A percentile compares a stretch with the other conserved stretches of the same genome.
Conservation (phyloP, 805 yeast species). For the Metschnikowia lochheadii region DNA sequence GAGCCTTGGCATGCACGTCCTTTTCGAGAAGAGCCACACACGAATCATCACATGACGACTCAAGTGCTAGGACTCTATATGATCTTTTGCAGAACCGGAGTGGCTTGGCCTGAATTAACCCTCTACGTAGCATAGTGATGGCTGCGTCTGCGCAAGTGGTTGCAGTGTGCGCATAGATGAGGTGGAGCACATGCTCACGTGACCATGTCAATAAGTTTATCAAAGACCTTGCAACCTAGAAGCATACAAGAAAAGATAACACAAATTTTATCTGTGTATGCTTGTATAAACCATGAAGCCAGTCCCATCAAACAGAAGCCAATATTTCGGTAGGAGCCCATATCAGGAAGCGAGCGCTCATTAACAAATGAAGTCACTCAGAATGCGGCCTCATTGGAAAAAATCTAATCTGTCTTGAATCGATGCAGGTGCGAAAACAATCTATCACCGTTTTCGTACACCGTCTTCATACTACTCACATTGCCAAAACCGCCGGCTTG, state of each 20-base stretch:
- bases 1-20: slow-evolving; percentile 28
- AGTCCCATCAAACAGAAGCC: neutral
- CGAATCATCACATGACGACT: slow-evolving; percentile 93
- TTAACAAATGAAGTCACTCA: slow-evolving; percentile 1
- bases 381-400: slow-evolving; percentile 3
- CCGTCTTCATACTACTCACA: neutral
- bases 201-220: neutral
- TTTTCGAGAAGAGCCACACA: slow-evolving; percentile 78
- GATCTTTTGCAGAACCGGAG: slow-evolving; percentile 16
- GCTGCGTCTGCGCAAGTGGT: neutral
- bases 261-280: neutral
- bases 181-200: slow-evolving; percentile 1
- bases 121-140: slow-evolving; percentile 2
- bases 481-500: neutral
- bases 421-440: slow-evolving; percentile 3
- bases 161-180: slow-evolving; percentile 1
- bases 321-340: neutral
- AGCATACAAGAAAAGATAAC: neutral
- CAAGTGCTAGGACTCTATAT: slow-evolving; percentile 78
- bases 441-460: neutral
- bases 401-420: neutral
- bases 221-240: neutral
- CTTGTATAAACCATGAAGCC: neutral
- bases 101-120: neutral
- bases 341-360: neutral